These are phyloP conservation scores for Xylaria cubensis DNA, from an alignment of 495 filamentous ascomycete species.

Conservation along the genomic window DNA sequence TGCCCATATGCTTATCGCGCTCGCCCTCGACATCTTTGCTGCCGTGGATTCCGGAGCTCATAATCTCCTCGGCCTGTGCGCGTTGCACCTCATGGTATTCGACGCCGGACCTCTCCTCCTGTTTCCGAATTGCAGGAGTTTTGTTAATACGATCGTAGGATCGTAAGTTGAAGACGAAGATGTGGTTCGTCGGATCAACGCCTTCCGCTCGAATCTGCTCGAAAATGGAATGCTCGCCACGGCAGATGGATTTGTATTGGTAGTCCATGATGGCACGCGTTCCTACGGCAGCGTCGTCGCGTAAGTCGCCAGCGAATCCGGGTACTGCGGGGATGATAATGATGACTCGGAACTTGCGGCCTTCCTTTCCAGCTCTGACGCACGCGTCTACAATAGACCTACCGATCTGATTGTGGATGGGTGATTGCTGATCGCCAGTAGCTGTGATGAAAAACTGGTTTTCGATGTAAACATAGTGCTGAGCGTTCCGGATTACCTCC, in stretches of 20 bases:
- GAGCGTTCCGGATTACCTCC: constrained; percentile 80
- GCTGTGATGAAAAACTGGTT: constrained; percentile 99
- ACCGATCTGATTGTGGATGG: constrained; percentile 88
- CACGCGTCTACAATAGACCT: constrained; percentile 88
- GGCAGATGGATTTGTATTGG: constrained; percentile 93
- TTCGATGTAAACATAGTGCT: constrained; percentile 96
- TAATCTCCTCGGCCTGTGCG: constrained; percentile 83
- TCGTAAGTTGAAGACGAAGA: constrained; percentile 91
- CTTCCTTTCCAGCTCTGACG: constrained; percentile 79
- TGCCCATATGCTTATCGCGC: constrained; percentile 50
- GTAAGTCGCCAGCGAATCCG: constrained; percentile 90
- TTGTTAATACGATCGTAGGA: constrained; percentile 91
- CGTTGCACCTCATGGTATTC: constrained; percentile 85
- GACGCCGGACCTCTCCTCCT: constrained; percentile 80
- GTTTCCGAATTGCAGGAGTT: constrained; percentile 67
- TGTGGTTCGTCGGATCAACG: constrained; percentile 78
- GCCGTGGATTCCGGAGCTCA: constrained; percentile 75
- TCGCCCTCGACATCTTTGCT: constrained; percentile 52
- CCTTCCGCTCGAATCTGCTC: constrained; percentile 77
- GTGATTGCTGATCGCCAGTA: constrained; percentile 83
- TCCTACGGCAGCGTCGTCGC: constrained; percentile 80
- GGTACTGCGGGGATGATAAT: constrained; percentile 89
- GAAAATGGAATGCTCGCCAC: constrained; percentile 89
- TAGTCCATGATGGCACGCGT: constrained; percentile 98
- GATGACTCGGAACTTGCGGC: constrained; percentile 89